Conservation (phyloP, 345 rosid species). For the Clarkia xantiana region DNA sequence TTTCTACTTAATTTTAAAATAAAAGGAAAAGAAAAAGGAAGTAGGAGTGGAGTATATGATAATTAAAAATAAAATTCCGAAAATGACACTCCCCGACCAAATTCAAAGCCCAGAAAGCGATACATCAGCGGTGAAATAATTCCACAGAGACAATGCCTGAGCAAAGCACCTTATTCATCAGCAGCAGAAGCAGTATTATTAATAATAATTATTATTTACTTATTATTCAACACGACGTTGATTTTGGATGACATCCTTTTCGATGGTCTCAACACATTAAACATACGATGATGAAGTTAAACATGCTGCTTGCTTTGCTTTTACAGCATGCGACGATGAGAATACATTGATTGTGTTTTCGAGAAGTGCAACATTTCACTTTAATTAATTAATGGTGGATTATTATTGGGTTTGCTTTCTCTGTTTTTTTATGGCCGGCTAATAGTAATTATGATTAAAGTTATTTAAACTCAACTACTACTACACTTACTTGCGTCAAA, state of each 20-base stretch:
- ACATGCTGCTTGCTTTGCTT: too few species aligned
- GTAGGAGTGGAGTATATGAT: constrained; percentile 6
- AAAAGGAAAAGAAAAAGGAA: too few species aligned
- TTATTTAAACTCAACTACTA: background rate
- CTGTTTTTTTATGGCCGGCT: too few species aligned
- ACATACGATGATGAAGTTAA: too few species aligned
- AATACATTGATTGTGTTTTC: background rate
- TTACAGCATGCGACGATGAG: constrained; percentile 13
- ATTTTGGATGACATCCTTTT: background rate
- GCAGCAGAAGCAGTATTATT: too few species aligned
- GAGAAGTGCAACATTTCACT: too few species aligned
- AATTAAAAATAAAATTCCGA: constrained; percentile 29
- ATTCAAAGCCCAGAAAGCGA: constrained; percentile 12
- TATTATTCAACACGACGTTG: background rate
- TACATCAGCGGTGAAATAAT: constrained; percentile 22
- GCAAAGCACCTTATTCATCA: too few species aligned
- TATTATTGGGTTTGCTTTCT: too few species aligned
- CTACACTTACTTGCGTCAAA: constrained; percentile 74
- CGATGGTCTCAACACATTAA: too few species aligned
- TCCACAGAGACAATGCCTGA: constrained; percentile 25
- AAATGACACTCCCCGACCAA: constrained; percentile 28
- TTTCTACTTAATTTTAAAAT: too few species aligned
- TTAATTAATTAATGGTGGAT: too few species aligned
- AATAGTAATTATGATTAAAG: background rate
- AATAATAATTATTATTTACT: constrained; percentile 1